A percentile compares a stretch with the other conserved stretches of the same genome.
phyloP scores from a whole-genome alignment of 352 stramenopile genomes.

The Globisporangium ultimum region DNA sequence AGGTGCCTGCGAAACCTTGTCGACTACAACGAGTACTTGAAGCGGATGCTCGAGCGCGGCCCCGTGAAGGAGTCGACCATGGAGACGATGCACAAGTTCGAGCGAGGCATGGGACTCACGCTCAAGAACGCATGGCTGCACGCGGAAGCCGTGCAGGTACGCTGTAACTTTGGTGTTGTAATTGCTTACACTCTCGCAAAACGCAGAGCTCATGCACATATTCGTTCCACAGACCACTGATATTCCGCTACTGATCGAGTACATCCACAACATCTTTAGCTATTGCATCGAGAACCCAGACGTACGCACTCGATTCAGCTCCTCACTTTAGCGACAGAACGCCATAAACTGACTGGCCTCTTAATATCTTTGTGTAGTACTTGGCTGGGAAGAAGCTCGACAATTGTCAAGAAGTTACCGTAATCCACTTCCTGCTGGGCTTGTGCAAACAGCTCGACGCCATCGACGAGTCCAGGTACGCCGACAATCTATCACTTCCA shows the following conservation, averaged over 20 bases:
- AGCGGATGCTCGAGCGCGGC: constrained; percentile 57
- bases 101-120: constrained; percentile 85
- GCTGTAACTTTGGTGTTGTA: not conserved
- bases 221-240: constrained; percentile 71
- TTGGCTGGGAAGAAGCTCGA: constrained; percentile 67
- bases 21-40: constrained; percentile 79
- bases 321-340: not conserved
- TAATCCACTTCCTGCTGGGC: constrained; percentile 84
- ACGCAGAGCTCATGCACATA: not conserved
- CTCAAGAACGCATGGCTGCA: constrained; percentile 90
- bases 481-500: not conserved
- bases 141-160: constrained; percentile 81
- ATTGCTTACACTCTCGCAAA: not conserved
- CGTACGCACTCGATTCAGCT: constrained; percentile 18
- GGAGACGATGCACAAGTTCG: constrained; percentile 78
- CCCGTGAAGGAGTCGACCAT: constrained; percentile 69
- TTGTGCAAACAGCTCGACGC: constrained; percentile 81
- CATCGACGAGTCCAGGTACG: constrained; percentile 78
- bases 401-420: constrained; percentile 82
- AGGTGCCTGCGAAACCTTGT: constrained; percentile 81
- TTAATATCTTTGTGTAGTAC: constrained; percentile 38
- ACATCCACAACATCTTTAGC: constrained; percentile 82
- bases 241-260: constrained; percentile 85
- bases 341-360: not conserved
- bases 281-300: constrained; percentile 70